Conservation (phyloP, 371 early-diverging fungal genomes). For the Actinomortierella wolfii region DNA sequence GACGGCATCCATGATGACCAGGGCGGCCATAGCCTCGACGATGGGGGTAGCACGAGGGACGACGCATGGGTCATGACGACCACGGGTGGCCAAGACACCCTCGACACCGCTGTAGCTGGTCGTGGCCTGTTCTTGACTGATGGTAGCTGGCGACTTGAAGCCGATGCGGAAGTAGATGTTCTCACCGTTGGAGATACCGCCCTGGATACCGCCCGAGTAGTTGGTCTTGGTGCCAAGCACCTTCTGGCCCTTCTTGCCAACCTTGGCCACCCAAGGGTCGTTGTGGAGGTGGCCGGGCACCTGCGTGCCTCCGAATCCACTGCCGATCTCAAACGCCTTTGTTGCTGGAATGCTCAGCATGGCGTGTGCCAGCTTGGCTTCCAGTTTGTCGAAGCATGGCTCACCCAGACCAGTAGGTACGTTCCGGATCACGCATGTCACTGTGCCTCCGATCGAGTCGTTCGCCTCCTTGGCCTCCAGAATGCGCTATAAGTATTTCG, state of each 20-base stretch:
- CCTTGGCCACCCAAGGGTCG: conserved; percentile 80
- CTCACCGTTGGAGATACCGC: conserved; percentile 97
- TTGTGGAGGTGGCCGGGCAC: conserved; percentile 92
- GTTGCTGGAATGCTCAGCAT: conserved; percentile 98
- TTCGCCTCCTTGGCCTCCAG: conserved; percentile 75
- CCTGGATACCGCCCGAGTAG: conserved; percentile 96
- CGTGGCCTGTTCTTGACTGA: conserved; percentile 87
- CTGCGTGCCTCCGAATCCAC: conserved; percentile 88
- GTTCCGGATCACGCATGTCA: conserved; percentile 96
- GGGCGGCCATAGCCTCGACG: conserved; percentile 96
- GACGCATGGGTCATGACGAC: conserved; percentile 98
- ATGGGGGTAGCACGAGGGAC: conserved; percentile 96
- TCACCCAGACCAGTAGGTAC: conserved; percentile 96
- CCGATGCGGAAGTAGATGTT: conserved; percentile 95
- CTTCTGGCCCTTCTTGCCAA: conserved; percentile 51
- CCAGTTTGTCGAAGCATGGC: conserved; percentile 97
- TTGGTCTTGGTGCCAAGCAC: conserved; percentile 86
- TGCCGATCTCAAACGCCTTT: conserved; percentile 97
- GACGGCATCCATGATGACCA: conserved; percentile 89
- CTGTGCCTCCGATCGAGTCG: conserved; percentile 96
- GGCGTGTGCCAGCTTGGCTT: conserved; percentile 97
- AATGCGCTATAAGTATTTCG: conserved; percentile 66
- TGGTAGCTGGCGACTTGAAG: conserved; percentile 97
- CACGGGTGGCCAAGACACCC: conserved; percentile 90
- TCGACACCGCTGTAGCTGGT: conserved; percentile 82